Evolutionary conservation across 169 alveolate genomes (phyloP), one percentile per base, ranked within the genome.

Genomic region (Plasmodium malariae): DNA sequence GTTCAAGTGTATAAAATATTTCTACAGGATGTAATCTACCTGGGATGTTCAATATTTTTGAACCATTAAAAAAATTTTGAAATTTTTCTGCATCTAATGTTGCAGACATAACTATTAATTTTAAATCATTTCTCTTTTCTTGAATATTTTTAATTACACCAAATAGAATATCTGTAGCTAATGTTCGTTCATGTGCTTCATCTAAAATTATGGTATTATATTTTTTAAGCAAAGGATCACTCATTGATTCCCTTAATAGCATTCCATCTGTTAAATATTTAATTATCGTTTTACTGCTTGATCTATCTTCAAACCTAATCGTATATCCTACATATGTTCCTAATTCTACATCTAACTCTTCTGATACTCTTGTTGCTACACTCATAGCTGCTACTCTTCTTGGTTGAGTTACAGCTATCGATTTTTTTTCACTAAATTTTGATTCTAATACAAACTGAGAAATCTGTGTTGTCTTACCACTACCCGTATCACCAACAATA

Each of bases 351-450:
- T 96, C 99, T 98, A 98, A 96, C 90, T 99, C 99, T 70, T 99
- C 99, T 34, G 99, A 95, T 0, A 99, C 99, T 78, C 99, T 95
- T 87, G 98, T 96, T 5, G 99, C 99, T 3, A 99, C 99, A 80
- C 99, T 96, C 98, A 98, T 98, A 19, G 99, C 99, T 5, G 99
- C 99, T 12, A 99, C 99, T 93, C 99, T 94, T 67, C 99, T 94
- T 19, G 99, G 99, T 90, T 99, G 98, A 32, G 99, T 99, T 80
- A 99, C 97, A 2, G 99, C 99, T n/a, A 99, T 96, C 43, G 96
- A 96, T 62, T 95, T 93, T 24, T 95, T 93, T 45, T 94, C 96
- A 24, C 93, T 90, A 60, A 94, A 74, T 34, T 95, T 95, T 3
- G 98, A 96, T 57, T 97, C 97, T 55, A 96, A 80, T n/a, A 98